These are phyloP conservation scores for Zymoseptoria pseudotritici DNA, from an alignment of 2,329 filamentous ascomycete species.

Conservation along the genomic window DNA sequence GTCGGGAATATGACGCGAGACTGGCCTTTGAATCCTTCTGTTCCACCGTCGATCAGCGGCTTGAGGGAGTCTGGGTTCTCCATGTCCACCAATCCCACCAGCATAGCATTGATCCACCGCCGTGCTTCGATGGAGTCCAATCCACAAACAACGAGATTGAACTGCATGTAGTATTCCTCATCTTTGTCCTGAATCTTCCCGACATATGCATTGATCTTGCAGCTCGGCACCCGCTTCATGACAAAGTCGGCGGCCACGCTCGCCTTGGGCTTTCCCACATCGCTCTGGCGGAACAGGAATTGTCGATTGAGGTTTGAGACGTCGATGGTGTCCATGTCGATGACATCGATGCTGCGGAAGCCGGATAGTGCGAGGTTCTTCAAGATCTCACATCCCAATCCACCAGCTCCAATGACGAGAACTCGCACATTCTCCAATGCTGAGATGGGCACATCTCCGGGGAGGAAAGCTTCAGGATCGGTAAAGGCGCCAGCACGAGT, in stretches of 20 bases:
- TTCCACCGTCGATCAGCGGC: constrained; percentile 91
- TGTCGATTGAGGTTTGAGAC: constrained; percentile 97
- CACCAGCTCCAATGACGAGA: constrained; percentile 71
- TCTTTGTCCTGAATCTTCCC: constrained; percentile 96
- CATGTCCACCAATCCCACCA: constrained; percentile 82
- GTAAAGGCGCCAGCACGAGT: constrained; percentile 73
- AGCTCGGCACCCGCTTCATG: constrained; percentile 78
- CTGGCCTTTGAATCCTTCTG: constrained; percentile 97
- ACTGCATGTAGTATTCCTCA: constrained; percentile 93
- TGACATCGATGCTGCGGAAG: constrained; percentile 96
- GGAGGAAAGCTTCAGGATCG: constrained; percentile 45
- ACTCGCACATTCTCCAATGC: constrained; percentile 60
- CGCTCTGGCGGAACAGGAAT: constrained; percentile 84
- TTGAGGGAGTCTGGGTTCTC: constrained; percentile 80
- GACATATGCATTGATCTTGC: constrained; percentile 89
- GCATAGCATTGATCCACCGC: constrained; percentile 95
- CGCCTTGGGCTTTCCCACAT: constrained; percentile 91
- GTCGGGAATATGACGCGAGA: constrained; percentile 86
- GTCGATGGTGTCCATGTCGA: constrained; percentile 99
- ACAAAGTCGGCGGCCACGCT: constrained; percentile 89
- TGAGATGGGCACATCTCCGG: constrained; percentile 45
- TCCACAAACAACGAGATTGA: constrained; percentile 87
- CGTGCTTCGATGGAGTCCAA: constrained; percentile 94
- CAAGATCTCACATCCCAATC: constrained; percentile 89
- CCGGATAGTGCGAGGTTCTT: constrained; percentile 93